Conservation (phyloP, 768 basidiomycete genomes). For the Ephemerocybe angulata region DNA sequence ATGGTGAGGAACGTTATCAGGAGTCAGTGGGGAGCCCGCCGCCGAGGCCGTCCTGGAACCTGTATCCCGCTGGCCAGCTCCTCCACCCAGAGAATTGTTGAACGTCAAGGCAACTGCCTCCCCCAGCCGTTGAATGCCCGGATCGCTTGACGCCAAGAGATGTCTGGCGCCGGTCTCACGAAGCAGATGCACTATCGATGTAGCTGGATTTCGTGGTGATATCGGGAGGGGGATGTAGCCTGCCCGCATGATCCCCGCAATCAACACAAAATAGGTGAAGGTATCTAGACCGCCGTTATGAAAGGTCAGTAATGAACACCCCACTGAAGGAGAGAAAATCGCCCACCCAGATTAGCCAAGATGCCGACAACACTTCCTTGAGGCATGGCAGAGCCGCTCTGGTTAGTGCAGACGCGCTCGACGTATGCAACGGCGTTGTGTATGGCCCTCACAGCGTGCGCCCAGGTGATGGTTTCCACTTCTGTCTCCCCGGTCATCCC, state of each 20-base stretch:
- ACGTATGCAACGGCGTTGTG: slow-evolving; percentile 15
- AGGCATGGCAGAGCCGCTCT: background rate
- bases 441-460: slow-evolving; percentile 16
- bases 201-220: slow-evolving; percentile 42
- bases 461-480: slow-evolving; percentile 17
- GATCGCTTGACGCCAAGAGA: slow-evolving; percentile 22
- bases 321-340: background rate
- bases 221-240: slow-evolving; percentile 35
- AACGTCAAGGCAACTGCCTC: background rate
- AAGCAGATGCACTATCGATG: slow-evolving; percentile 45
- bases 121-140: slow-evolving; percentile 12
- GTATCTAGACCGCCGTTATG: slow-evolving; percentile 25
- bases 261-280: slow-evolving; percentile 29
- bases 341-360: slow-evolving; percentile 22
- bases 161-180: slow-evolving; percentile 18
- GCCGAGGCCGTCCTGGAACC: background rate
- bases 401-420: background rate
- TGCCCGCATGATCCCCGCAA: slow-evolving; percentile 36
- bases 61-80: background rate
- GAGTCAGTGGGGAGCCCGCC: background rate
- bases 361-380: slow-evolving; percentile 25
- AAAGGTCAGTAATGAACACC: background rate
- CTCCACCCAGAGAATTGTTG: background rate
- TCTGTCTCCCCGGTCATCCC: background rate
- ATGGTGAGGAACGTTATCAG: slow-evolving; percentile 5